A percentile compares a stretch with the other conserved stretches of the same genome.
Conservation (phyloP, 2,329 filamentous ascomycete species). For the Pestalotiopsis sp. region DNA sequence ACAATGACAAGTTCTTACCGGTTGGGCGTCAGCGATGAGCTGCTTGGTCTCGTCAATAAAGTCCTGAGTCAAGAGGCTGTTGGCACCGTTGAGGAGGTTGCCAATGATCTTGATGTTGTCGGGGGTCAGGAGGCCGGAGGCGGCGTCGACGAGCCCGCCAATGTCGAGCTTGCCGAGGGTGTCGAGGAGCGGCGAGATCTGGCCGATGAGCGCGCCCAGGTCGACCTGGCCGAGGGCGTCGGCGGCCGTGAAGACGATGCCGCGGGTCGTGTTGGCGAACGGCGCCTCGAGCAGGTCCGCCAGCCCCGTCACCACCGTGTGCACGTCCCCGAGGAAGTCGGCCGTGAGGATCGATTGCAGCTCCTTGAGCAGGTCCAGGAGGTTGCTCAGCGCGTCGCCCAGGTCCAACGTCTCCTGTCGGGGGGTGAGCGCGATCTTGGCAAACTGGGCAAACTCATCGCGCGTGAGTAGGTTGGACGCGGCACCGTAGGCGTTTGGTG, state of each 20-base stretch:
- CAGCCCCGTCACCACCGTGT: slow-evolving; percentile 11
- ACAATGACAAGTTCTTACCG: not conserved
- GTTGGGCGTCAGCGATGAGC: not conserved
- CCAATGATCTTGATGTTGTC: slow-evolving; percentile 4
- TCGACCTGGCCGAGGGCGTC: slow-evolving; percentile 9
- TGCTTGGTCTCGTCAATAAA: slow-evolving; percentile 1
- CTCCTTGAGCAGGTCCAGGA: slow-evolving; percentile 14
- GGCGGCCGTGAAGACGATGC: slow-evolving; percentile 45
- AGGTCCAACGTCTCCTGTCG: slow-evolving; percentile 2
- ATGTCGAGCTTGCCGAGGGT: slow-evolving; percentile 6
- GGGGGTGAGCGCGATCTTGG: not conserved
- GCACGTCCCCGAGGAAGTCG: slow-evolving; percentile 14
- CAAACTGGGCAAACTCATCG: not conserved
- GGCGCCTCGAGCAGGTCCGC: slow-evolving; percentile 14
- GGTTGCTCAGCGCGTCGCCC: not conserved
- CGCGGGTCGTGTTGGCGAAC: slow-evolving; percentile 43
- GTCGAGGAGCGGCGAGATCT: not conserved
- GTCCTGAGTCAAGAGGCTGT: slow-evolving; percentile 3
- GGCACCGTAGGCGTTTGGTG: not conserved
- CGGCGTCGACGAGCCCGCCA: not conserved
- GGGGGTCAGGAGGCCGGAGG: not conserved
- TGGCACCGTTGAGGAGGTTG: slow-evolving; percentile 3
- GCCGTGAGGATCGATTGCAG: slow-evolving; percentile 5
- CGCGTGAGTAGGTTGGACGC: not conserved
- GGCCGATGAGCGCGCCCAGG: not conserved